Conservation (phyloP, 306 rosid genomes). For the Malus asiatica region DNA sequence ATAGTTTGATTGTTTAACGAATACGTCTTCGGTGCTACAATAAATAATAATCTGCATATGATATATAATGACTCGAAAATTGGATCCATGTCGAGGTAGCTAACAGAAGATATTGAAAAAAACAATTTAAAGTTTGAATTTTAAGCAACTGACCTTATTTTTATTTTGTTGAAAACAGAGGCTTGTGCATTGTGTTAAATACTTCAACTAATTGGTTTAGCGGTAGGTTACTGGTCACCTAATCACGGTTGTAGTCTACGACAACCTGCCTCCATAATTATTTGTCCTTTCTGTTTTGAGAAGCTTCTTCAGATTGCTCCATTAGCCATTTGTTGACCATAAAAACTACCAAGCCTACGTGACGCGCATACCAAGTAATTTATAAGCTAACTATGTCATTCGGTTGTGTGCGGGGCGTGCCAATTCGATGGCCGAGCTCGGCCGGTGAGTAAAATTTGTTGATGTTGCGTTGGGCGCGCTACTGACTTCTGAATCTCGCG, state of each 20-base stretch:
- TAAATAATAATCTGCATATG: not conserved
- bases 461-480: too few species aligned
- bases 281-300: not conserved
- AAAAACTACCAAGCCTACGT: too few species aligned
- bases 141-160: not conserved
- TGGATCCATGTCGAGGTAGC: constrained; percentile 10
- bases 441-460: too few species aligned
- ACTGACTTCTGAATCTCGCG: too few species aligned
- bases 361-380: too few species aligned
- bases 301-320: not conserved
- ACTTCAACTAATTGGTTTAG: not conserved
- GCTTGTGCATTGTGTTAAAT: not conserved
- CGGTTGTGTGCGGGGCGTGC: too few species aligned
- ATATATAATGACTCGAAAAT: not conserved
- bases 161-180: not conserved
- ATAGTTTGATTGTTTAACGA: not conserved
- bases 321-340: not conserved
- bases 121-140: not conserved
- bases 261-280: not conserved
- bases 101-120: not conserved
- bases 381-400: too few species aligned
- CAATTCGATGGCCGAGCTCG: too few species aligned
- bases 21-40: not conserved
- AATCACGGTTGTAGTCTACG: not conserved
- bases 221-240: constrained; percentile 16